Base-by-base conservation (phyloP, 345 rosid species). In the Pistacia atlantica region DNA sequence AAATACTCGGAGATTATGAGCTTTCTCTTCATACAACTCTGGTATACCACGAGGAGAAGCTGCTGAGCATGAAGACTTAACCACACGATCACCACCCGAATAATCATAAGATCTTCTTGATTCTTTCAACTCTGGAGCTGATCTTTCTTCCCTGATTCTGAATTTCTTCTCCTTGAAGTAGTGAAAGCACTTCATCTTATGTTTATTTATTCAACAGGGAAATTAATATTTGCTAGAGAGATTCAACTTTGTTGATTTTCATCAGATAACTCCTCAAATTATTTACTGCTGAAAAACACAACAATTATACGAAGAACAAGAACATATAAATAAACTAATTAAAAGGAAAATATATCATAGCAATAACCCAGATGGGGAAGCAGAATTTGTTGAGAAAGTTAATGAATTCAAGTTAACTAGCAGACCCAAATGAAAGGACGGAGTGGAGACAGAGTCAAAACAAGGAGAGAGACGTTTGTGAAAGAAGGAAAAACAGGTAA, bases 1-100 rank as follows among this genome's bases (percentile, higher is more conserved):
- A 79, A 93, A 95, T 42, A 86, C 94, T 75, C 93, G 76, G 76
- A 93, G 83, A 35, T 88, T 89, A 25, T 84, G 88, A 77, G 89
- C 91, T 71, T 87, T 91, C 69, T 89, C 95, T 66, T 82, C 80
- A 20, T 90, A 90, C 70, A 95, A 79, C 59, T 93, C 92, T 0
- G 89, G 85, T 77, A 93, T 91, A 22, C 95, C 78, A 16, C 95
- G 84, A 0, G 87, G 84, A 33, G 94, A 88, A 80, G 92, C 78
- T 31, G 3, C 81, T 4, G 90, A 86, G 72, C 84, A 83, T 10
- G 89, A 80, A 11, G 94, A 84, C 78, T 82, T 87, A n/a, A 78
- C 67, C 3, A 74, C 33, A 38, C 84, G 83, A 8, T 80, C 81
- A 46, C 56, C 33, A 18, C 63, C 76, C 0, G 85, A 83, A 58